Evolutionary conservation across 2,329 filamentous ascomycete species (phyloP).

Genomic region (Sordariomycetes sp.): DNA sequence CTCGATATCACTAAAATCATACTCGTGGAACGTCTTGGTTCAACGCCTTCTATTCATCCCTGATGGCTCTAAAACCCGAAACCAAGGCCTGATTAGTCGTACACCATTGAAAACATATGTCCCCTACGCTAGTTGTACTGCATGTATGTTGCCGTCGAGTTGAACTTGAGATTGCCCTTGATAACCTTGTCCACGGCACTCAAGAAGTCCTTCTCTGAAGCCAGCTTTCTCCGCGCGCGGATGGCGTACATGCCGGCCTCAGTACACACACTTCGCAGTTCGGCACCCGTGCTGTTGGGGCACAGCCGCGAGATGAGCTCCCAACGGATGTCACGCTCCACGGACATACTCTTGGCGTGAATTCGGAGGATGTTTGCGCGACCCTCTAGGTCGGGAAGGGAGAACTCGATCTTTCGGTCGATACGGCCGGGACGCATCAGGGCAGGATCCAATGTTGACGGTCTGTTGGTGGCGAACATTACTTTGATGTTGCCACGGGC

Average conservation of each 20-base stretch:
- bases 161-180: constrained; percentile 98
- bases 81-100: constrained; percentile 17
- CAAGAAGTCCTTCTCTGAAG: constrained; percentile 97
- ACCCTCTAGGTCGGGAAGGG: constrained; percentile 90
- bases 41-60: constrained; percentile 2
- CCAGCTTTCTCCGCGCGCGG: constrained; percentile 87
- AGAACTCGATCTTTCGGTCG: constrained; percentile 98
- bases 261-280: constrained; percentile 91
- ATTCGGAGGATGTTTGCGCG: constrained; percentile 96
- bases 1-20: neutral
- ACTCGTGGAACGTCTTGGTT: neutral
- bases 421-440: constrained; percentile 96
- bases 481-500: constrained; percentile 97
- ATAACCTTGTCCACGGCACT: constrained; percentile 99
- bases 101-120: constrained; percentile 15
- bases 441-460: constrained; percentile 90
- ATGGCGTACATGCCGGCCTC: constrained; percentile 99
- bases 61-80: constrained; percentile 4
- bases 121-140: constrained; percentile 79
- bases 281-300: constrained; percentile 93
- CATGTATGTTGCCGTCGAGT: constrained; percentile 95
- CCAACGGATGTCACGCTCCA: constrained; percentile 97
- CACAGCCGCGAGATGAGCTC: constrained; percentile 95
- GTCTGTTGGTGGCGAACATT: constrained; percentile 98
- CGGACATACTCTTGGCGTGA: constrained; percentile 99